Evolutionary conservation across 2,329 filamentous ascomycete genomes (phyloP), one percentile per base, ranked within the genome.

Genomic region (Scytalidium sp.): DNA sequence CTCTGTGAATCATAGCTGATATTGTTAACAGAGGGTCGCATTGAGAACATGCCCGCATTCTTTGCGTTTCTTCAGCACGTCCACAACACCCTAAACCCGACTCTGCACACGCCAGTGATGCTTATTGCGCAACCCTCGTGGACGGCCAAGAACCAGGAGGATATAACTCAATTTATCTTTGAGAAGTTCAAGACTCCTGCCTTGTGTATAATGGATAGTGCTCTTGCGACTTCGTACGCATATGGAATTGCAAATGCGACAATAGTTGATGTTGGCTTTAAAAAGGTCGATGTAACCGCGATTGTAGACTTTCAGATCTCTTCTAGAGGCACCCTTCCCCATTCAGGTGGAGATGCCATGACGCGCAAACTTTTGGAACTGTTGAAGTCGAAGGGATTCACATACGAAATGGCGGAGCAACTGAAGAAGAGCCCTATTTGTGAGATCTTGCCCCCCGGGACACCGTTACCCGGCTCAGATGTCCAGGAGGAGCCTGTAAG

Each of bases 181-280:
- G 94, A 99, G 70, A 95, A 94, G 71, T 96, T 96, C 65, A 94
- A 93, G 73, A 94, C 90, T 0, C 94, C 94, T 0, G 91, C 90
- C 0, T 87, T 99, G 46, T 92, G 88, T 60, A 79, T 97, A 55
- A 87, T 99, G 74, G 89, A 97, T 69, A 87, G 90, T 59, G 92
- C 90, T 3, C 73, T 95, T 43, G 92, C 94, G 21, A 88, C 90
- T 1, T 86, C 94, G 50, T 97, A 95, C 64, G 92, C 90, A 10
- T 79, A 91, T 23, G 83, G 81, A 66, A 79, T 77, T 74, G 79
- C 85, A 25, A 90, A 83, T 59, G 86, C 94, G 62, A 94, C 90
- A 0, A 82, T 99, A 19, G 79, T 99, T 20, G 94, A 99, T 67
- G 87, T 99, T 52, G 94, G 94, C 10, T 90, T 85, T 66, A 84